Base-by-base conservation (phyloP, 139 green algal genomes). In the Volvox reticuliferus region DNA sequence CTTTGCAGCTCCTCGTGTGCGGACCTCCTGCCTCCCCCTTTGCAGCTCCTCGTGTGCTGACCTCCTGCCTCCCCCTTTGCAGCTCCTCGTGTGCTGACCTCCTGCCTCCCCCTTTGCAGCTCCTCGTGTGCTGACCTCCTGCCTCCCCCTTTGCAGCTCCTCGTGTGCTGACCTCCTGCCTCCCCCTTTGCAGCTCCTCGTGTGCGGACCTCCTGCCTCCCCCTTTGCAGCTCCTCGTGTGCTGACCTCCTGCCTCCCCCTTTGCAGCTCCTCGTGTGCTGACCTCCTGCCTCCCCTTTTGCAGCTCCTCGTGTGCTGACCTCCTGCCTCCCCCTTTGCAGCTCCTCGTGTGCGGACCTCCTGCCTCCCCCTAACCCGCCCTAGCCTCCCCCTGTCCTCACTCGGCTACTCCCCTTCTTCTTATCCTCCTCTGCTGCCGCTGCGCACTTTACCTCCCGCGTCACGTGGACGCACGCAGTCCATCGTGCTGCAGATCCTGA, bases 401-500 rank as follows among this genome's bases (percentile, higher is more conserved):
- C 65, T 73, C 44, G 5, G 12, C 65, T 16, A 12, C 65, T 2
- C 65, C 65, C 65, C 24, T 28, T 2, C 65, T 73, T 16, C 65
- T 28, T 24, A 24, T 28, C 12, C 65, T 73, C 65, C 65, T 5
- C 65, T 73, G 65, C 65, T 16, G 12, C 65, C 5, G 5, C 65
- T 73, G 65, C 65, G 12, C 44, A 55, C 24, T 73, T 73, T 73
- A 3, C 24, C 65, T 73, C 65, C 65, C 65, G 65, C 65, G 24
- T 5, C n/a, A n/a, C 65, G 44, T 16, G 9, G 21, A 73, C 16
- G 65, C 9, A 5, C 83, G 89, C 93, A 98, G 93, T 93, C 88
- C 5, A 95, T 96, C 91, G 92, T 99, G 82, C 96, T 95, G 77
- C 97, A 99, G 91, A 96, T 98, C 37, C 92, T 99, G 12, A 81